Percentiles rank a stretch among this genome's conserved stretches.
phyloP scores from a whole-genome alignment of 2,329 filamentous ascomycete species.

The Aspergillus fijiensis region DNA sequence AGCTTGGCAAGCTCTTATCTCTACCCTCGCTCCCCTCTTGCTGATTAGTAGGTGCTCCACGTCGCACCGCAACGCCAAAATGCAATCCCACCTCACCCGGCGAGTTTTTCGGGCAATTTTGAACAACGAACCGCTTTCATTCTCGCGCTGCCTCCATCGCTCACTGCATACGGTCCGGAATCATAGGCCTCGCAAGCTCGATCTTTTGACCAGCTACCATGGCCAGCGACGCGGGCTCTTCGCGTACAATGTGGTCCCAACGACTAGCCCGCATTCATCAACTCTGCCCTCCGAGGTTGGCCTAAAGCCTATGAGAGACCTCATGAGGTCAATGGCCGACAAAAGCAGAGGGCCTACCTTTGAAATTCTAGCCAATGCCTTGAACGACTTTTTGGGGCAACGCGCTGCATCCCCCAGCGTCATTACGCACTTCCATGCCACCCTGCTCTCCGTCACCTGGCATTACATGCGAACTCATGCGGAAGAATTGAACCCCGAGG shows the following conservation, averaged over 20 bases:
- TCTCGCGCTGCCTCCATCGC: slow-evolving; percentile 37
- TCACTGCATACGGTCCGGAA: slow-evolving; percentile 33
- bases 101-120: slow-evolving; percentile 47
- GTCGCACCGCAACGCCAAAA: slow-evolving; percentile 20
- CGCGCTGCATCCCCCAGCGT: slow-evolving; percentile 49
- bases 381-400: slow-evolving; percentile 62
- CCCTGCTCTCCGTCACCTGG: slow-evolving; percentile 60
- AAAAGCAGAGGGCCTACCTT: slow-evolving; percentile 63
- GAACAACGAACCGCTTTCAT: slow-evolving; percentile 45
- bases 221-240: slow-evolving; percentile 34
- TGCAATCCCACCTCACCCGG: slow-evolving; percentile 48
- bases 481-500: slow-evolving; percentile 30
- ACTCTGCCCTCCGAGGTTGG: slow-evolving; percentile 62
- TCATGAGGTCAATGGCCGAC: slow-evolving; percentile 62
- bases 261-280: slow-evolving; percentile 56
- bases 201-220: slow-evolving; percentile 37
- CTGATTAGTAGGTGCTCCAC: background rate
- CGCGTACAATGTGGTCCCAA: slow-evolving; percentile 32
- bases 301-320: slow-evolving; percentile 68
- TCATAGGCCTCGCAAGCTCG: slow-evolving; percentile 31
- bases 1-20: background rate
- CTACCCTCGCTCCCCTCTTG: background rate
- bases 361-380: slow-evolving; percentile 64
- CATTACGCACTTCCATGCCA: slow-evolving; percentile 67
- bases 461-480: slow-evolving; percentile 54